Evolutionary conservation across 2,329 filamentous ascomycete species (phyloP), one percentile per base, ranked within the genome.

Genomic region (Botrytis galanthina): DNA sequence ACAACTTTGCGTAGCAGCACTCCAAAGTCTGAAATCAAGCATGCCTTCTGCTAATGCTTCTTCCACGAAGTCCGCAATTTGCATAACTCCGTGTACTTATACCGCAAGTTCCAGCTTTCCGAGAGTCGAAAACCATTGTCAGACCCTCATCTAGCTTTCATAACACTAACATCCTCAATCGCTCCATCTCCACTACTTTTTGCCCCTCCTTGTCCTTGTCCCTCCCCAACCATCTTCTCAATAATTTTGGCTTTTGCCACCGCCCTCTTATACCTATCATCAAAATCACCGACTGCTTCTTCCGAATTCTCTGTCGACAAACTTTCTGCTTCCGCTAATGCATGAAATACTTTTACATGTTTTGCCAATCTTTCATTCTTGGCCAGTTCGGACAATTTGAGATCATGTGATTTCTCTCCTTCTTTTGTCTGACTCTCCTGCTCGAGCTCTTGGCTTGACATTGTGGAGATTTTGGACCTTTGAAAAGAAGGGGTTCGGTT

Each of bases 201-300:
- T 4, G 61, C 67, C 16, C 46, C 62, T 57, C 51, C 70, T 20
- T 74, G 64, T 29, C 74, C 73, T 35, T 75, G 72, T 4, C 51
- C 59, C 77, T 87, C 86, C 12, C 87, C 87, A 1, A 87, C 79
- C 77, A 93, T 90, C 74, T 91, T 91, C 82, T 96, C 92, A 62
- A 98, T 90, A 64, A 99, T 88, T 83, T 95, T 97, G 1, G 89
- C 88, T 81, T 97, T 98, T 4, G 92, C 92, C 77, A 90, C 88
- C 6, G 94, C 95, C 76, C 93, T 89, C 83, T 95, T 96, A 57
- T 97, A 81, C 20, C 95, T 87, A 81, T 98, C 93, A 79, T 99
- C 96, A 79, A 97, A 95, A 79, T 98, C 95, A 69, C 92, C 92
- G 35, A 99, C 94, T 0, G 92, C 91, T 64, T 97, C 93, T 80